Conservation (phyloP, 306 rosid species). For the Pyrus bretschneideri region DNA sequence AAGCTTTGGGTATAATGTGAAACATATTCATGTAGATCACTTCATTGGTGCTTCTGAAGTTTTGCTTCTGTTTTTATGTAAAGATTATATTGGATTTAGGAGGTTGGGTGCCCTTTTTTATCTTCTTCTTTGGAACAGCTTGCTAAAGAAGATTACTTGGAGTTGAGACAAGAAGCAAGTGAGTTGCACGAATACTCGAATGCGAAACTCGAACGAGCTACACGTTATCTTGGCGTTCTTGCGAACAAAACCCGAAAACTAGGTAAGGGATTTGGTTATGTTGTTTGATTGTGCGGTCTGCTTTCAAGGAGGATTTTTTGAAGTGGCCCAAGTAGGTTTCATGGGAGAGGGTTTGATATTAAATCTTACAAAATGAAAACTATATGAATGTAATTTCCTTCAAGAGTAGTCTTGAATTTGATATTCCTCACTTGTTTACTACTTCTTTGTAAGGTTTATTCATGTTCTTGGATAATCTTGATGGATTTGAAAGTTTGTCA, state of each 20-base stretch:
- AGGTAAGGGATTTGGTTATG: constrained; percentile 42
- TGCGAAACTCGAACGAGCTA: constrained; percentile 89
- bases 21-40: neutral
- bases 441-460: neutral
- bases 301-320: neutral
- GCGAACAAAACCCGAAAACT: constrained; percentile 74
- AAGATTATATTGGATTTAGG: neutral
- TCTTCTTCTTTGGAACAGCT: constrained; percentile 37
- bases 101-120: neutral
- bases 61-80: neutral
- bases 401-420: neutral
- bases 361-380: constrained; percentile 5
- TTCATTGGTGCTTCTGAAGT: neutral
- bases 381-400: neutral
- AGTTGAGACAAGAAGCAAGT: constrained; percentile 81
- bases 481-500: constrained; percentile 20
- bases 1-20: neutral
- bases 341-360: constrained; percentile 5
- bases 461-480: constrained; percentile 7
- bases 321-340: neutral
- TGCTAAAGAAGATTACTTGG: constrained; percentile 80
- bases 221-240: constrained; percentile 92
- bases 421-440: neutral
- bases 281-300: constrained; percentile 2
- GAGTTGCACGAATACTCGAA: constrained; percentile 90